A percentile compares a stretch with the other conserved stretches of the same genome.
phyloP scores from a whole-genome alignment of 2,329 filamentous ascomycete genomes.

The Sclerotinia trifoliorum region DNA sequence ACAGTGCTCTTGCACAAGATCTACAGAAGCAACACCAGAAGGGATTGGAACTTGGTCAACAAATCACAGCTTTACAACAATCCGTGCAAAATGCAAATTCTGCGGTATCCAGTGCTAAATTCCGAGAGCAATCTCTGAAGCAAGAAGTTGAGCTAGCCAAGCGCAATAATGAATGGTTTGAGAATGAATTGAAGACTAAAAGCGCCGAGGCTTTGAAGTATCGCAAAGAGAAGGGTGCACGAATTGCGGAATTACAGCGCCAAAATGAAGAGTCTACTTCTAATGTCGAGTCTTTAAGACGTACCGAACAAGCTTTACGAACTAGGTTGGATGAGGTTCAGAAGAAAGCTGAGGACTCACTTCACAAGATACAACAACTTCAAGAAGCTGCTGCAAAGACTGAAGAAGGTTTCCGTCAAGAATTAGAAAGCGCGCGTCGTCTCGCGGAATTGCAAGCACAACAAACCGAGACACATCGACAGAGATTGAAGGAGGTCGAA shows the following conservation, averaged over 20 bases:
- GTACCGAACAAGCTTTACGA: conserved; percentile 76
- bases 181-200: conserved; percentile 88
- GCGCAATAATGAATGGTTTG: conserved; percentile 90
- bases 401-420: conserved; percentile 83
- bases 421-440: conserved; percentile 76
- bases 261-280: conserved; percentile 81
- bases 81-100: conserved; percentile 79
- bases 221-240: conserved; percentile 90
- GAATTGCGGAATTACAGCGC: conserved; percentile 83
- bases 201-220: conserved; percentile 82
- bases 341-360: conserved; percentile 80
- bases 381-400: conserved; percentile 78
- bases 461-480: conserved; percentile 69
- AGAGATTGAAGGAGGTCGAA: conserved; percentile 69
- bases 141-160: conserved; percentile 88
- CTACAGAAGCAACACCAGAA: conserved; percentile 87
- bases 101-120: conserved; percentile 76
- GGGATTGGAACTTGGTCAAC: conserved; percentile 76
- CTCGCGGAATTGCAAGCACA: conserved; percentile 81
- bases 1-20: conserved; percentile 82
- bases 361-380: conserved; percentile 78
- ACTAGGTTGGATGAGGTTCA: conserved; percentile 80
- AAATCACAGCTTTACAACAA: conserved; percentile 79
- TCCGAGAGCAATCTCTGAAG: conserved; percentile 84
- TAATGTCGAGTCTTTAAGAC: conserved; percentile 72